Evolutionary conservation across 106 monocot genomes (phyloP).

Genomic region (Agapanthus africanus): DNA sequence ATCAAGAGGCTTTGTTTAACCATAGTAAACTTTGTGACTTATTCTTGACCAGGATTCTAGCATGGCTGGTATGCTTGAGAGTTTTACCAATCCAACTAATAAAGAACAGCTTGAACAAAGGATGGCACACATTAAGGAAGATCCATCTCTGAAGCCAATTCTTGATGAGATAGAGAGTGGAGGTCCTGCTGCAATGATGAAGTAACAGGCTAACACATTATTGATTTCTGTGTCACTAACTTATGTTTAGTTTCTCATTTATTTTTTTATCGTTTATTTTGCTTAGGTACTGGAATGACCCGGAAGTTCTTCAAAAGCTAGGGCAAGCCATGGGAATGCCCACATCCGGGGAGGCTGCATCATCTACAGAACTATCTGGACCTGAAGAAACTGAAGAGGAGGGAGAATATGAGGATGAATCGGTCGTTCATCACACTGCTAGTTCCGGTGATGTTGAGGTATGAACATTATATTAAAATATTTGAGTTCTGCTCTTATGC

Average conservation of each 20-base stretch:
- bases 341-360: conserved; percentile 34
- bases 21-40: not conserved
- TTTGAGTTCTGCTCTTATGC: too few species aligned
- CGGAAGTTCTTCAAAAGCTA: conserved; percentile 71
- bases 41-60: conserved; percentile 50
- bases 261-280: not conserved
- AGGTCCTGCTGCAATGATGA: conserved; percentile 95
- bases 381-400: conserved; percentile 65
- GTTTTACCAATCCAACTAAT: conserved; percentile 52
- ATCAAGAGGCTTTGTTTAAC: not conserved
- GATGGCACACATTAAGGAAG: conserved; percentile 71
- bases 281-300: conserved; percentile 89
- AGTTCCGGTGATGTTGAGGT: conserved; percentile 81
- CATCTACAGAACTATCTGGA: conserved; percentile 32
- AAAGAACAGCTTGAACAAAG: conserved; percentile 77
- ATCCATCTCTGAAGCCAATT: conserved; percentile 85
- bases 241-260: not conserved
- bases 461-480: conserved; percentile 3
- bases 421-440: conserved; percentile 72
- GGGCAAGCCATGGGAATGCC: conserved; percentile 72
- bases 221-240: not conserved
- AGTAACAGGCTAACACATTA: conserved; percentile 33
- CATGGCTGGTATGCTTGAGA: conserved; percentile 81
- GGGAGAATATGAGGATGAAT: conserved; percentile 61
- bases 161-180: conserved; percentile 92